These are phyloP conservation scores for Microthlaspi erraticum DNA, from an alignment of 345 rosid species.

Conservation along the genomic window DNA sequence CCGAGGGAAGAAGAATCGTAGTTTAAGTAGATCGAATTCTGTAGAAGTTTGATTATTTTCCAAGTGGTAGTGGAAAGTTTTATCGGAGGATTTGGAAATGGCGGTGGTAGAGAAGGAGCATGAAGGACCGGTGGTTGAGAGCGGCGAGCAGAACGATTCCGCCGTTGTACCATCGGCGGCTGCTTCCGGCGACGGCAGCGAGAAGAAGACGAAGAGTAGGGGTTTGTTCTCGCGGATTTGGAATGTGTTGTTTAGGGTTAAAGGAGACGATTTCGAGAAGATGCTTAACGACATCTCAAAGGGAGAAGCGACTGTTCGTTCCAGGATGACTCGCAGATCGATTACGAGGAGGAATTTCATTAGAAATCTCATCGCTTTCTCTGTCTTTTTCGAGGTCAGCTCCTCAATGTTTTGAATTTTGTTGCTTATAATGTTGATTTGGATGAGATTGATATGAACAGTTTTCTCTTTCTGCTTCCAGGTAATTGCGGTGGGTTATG, in stretches of 20 bases:
- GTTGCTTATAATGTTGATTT: not conserved
- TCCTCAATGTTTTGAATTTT: not conserved
- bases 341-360: slow-evolving; percentile 59
- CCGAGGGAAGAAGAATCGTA: not conserved
- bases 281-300: slow-evolving; percentile 70
- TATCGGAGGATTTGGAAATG: slow-evolving; percentile 1
- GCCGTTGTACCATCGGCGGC: not conserved
- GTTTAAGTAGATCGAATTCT: not conserved
- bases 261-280: slow-evolving; percentile 87
- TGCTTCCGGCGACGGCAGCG: slow-evolving; percentile 3
- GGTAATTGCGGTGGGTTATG: slow-evolving; percentile 75
- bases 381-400: slow-evolving; percentile 71
- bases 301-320: slow-evolving; percentile 72
- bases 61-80: not conserved
- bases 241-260: slow-evolving; percentile 62
- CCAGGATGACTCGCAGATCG: slow-evolving; percentile 65
- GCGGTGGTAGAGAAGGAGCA: slow-evolving; percentile 36
- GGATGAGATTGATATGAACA: not conserved
- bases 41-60: not conserved
- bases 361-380: slow-evolving; percentile 66
- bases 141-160: slow-evolving; percentile 25
- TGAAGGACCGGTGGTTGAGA: slow-evolving; percentile 15
- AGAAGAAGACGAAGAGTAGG: slow-evolving; percentile 49
- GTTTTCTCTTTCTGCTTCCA: slow-evolving; percentile 27
- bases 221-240: slow-evolving; percentile 75